Percentiles rank a stretch among this genome's conserved stretches.
These are phyloP conservation scores for Kazachstania bromeliacearum DNA, from an alignment of 805 yeast genomes.

Conservation along the genomic window DNA sequence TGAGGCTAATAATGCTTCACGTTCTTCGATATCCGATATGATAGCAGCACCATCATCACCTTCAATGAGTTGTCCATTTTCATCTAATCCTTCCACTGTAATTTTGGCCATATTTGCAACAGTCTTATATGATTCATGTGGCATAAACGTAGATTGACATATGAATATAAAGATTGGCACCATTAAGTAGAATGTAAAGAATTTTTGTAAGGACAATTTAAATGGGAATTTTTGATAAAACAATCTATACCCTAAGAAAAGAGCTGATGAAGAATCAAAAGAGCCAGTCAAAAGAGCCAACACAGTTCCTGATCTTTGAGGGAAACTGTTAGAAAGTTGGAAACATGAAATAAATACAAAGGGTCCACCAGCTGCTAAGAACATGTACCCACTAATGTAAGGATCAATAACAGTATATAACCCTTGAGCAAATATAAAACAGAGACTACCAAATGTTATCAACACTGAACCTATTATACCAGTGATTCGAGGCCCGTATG, in stretches of 20 bases:
- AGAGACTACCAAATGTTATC: constrained; percentile 45
- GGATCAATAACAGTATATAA: constrained; percentile 39
- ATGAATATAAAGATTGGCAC: constrained; percentile 72
- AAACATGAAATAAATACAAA: constrained; percentile 84
- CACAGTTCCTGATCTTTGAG: constrained; percentile 69
- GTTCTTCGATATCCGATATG: constrained; percentile 37
- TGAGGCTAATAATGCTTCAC: constrained; percentile 24
- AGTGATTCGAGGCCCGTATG: constrained; percentile 69
- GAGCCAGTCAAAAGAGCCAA: constrained; percentile 87
- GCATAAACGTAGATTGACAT: constrained; percentile 77
- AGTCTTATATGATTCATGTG: constrained; percentile 63
- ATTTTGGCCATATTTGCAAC: constrained; percentile 58
- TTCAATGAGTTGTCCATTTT: constrained; percentile 43
- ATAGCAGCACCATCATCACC: constrained; percentile 35
- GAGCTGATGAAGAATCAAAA: constrained; percentile 85
- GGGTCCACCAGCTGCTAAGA: constrained; percentile 86
- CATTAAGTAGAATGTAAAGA: constrained; percentile 56
- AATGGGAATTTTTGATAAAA: constrained; percentile 37
- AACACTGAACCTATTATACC: constrained; percentile 65
- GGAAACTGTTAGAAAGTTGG: constrained; percentile 83
- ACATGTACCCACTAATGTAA: constrained; percentile 63
- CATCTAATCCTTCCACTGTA: constrained; percentile 66
- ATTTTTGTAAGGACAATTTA: constrained; percentile 36
- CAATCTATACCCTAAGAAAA: constrained; percentile 66
- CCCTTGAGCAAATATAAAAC: constrained; percentile 10